A percentile compares a stretch with the other conserved stretches of the same genome.
Conservation (phyloP, 441 rosid genomes). For the Pelargonium myrrhifolium region DNA sequence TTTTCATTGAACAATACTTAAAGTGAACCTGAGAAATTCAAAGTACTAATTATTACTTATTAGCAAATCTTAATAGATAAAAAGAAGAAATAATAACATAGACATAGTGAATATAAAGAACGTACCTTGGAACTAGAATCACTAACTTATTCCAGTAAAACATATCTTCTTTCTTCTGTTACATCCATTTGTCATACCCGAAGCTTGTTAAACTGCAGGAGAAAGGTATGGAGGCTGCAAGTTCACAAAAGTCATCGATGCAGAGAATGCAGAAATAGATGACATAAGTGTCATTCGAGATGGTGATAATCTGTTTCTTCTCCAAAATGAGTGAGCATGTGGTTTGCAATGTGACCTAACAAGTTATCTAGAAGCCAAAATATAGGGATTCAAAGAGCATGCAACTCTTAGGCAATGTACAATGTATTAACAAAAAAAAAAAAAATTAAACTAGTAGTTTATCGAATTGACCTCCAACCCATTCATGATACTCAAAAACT, state of each 20-base stretch:
- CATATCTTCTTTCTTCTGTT: constrained; percentile 19
- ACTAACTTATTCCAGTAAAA: constrained; percentile 7
- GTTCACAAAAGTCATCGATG: constrained; percentile 47
- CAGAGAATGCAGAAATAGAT: constrained; percentile 78
- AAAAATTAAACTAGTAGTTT: constrained; percentile 11
- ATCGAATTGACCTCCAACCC: constrained; percentile 20
- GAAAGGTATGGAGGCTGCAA: constrained; percentile 62
- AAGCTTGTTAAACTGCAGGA: constrained; percentile 54
- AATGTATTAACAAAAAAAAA: constrained; percentile 16
- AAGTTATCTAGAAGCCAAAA: constrained; percentile 9
- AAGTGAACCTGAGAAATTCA: constrained; percentile 20
- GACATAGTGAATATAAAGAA: background rate
- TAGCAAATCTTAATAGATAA: background rate
- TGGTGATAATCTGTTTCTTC: constrained; percentile 86
- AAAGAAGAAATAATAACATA: background rate
- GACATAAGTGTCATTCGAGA: constrained; percentile 77
- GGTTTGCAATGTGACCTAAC: constrained; percentile 21
- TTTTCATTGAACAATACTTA: constrained; percentile 18
- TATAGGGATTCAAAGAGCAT: constrained; percentile 18
- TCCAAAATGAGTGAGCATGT: constrained; percentile 32
- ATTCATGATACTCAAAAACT: constrained; percentile 18
- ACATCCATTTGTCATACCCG: constrained; percentile 27
- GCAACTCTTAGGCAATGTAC: constrained; percentile 27
- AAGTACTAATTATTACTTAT: constrained; percentile 2
- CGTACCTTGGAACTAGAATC: constrained; percentile 17